Conservation (phyloP, 257 asterid genomes). For the Coffea canephora region DNA sequence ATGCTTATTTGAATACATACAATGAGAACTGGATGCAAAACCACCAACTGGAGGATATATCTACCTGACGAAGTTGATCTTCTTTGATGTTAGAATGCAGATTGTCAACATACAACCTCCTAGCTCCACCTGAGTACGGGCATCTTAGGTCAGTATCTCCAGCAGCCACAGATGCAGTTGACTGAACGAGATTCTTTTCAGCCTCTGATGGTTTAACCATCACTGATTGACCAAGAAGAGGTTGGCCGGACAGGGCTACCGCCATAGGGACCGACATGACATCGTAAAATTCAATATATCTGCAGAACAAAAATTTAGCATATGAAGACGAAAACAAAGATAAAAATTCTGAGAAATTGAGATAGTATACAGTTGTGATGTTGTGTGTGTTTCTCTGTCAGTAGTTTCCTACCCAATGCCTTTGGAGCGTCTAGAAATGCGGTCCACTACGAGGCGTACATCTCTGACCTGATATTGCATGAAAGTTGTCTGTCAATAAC, state of each 20-base stretch:
- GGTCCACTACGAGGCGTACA: slow-evolving; percentile 72
- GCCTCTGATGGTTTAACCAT: slow-evolving; percentile 87
- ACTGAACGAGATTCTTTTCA: slow-evolving; percentile 73
- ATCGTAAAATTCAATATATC: slow-evolving; percentile 68
- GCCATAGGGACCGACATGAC: slow-evolving; percentile 76
- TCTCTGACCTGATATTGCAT: slow-evolving; percentile 54
- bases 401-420: slow-evolving; percentile 57
- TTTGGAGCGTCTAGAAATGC: slow-evolving; percentile 66
- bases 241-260: slow-evolving; percentile 74
- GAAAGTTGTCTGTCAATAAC: background rate
- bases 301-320: slow-evolving; percentile 22
- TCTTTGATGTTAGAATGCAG: slow-evolving; percentile 58
- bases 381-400: background rate
- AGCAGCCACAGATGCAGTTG: slow-evolving; percentile 39
- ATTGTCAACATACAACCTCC: slow-evolving; percentile 68
- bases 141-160: slow-evolving; percentile 46
- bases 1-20: background rate
- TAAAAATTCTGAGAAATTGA: background rate
- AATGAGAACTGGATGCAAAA: background rate
- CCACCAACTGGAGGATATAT: background rate
- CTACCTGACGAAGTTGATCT: slow-evolving; percentile 71
- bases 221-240: slow-evolving; percentile 61
- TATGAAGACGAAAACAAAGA: background rate
- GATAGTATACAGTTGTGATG: background rate
- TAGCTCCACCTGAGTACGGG: slow-evolving; percentile 53